phyloP scores from a whole-genome alignment of 2,329 filamentous ascomycete species.

The Cytospora piceae region DNA sequence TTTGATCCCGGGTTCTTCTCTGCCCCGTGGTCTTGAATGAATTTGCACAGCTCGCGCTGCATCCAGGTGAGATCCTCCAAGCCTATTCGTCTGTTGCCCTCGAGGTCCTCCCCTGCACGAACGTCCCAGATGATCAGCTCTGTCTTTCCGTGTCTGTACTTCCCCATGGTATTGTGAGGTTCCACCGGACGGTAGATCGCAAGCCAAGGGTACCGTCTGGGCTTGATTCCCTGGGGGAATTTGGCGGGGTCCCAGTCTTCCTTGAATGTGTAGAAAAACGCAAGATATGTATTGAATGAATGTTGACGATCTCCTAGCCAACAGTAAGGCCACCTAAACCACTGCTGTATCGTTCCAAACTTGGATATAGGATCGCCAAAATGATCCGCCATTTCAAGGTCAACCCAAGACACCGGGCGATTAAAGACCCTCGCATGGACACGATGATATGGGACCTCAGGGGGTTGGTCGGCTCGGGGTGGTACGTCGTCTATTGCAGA shows the following conservation, averaged over 20 bases:
- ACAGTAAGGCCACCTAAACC: conserved; percentile 39
- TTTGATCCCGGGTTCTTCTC: conserved; percentile 39
- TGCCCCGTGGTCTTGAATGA: conserved; percentile 39
- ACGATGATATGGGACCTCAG: no score
- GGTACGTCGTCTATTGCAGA: conserved; percentile 20
- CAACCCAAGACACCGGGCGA: conserved; percentile 47
- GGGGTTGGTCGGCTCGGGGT: no score
- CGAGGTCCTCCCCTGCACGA: conserved; percentile 36
- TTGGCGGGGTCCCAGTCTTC: conserved; percentile 41
- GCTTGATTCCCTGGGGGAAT: conserved; percentile 31
- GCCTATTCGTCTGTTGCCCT: conserved; percentile 29
- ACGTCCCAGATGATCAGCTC: conserved; percentile 62
- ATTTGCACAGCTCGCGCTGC: conserved; percentile 50
- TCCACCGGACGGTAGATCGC: conserved; percentile 50
- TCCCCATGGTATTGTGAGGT: conserved; percentile 36
- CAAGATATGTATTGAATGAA: conserved; percentile 45
- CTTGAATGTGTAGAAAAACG: conserved; percentile 56
- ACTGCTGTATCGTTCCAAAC: conserved; percentile 41
- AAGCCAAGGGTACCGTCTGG: conserved; percentile 54
- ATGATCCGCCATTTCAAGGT: conserved; percentile 45
- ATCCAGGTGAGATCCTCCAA: conserved; percentile 47
- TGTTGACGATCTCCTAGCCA: conserved; percentile 31
- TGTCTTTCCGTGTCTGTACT: conserved; percentile 32
- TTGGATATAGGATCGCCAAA: conserved; percentile 37
- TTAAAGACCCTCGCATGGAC: conserved; percentile 40